These are phyloP conservation scores for Magnusiomyces paraingens DNA, from an alignment of 1,139 yeast species.

Conservation along the genomic window DNA sequence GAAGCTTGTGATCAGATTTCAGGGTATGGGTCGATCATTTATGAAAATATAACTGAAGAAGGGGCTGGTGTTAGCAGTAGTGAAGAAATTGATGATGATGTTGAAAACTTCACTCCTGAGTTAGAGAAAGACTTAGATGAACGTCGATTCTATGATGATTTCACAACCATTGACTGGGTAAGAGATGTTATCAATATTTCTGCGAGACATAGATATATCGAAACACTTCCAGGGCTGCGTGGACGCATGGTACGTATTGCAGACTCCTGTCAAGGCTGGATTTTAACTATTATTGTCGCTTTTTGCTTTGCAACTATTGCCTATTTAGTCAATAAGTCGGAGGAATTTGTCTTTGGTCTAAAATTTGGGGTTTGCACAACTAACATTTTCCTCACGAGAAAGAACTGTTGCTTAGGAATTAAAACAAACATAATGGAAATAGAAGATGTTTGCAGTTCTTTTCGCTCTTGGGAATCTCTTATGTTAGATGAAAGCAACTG, in stretches of 20 bases:
- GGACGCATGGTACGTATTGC: conserved; percentile 31
- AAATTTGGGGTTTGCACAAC: conserved; percentile 49
- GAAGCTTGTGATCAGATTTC: too few species aligned
- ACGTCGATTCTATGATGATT: conserved; percentile 45
- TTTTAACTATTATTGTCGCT: conserved; percentile 45
- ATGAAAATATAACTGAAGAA: too few species aligned
- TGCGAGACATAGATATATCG: conserved; percentile 39
- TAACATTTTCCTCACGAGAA: conserved; percentile 39
- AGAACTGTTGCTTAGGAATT: conserved; percentile 37
- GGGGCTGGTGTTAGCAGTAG: too few species aligned
- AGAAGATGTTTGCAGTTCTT: background rate
- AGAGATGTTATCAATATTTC: conserved; percentile 47
- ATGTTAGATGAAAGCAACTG: conserved; percentile 1
- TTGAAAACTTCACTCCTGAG: too few species aligned
- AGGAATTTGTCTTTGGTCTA: conserved; percentile 47
- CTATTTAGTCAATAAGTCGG: conserved; percentile 46
- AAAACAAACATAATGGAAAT: conserved; percentile 10
- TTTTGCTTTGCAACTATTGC: conserved; percentile 48
- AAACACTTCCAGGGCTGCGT: conserved; percentile 32
- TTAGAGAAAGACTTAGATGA: background rate
- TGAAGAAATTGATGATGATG: too few species aligned
- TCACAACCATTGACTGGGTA: conserved; percentile 67
- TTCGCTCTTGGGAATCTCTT: conserved; percentile 8
- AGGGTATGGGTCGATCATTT: too few species aligned
- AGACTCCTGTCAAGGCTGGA: conserved; percentile 43